Percentiles rank a stretch among this genome's conserved stretches.
These are phyloP conservation scores for Pleurotus eryngii DNA, from an alignment of 768 basidiomycete genomes.

Conservation along the genomic window DNA sequence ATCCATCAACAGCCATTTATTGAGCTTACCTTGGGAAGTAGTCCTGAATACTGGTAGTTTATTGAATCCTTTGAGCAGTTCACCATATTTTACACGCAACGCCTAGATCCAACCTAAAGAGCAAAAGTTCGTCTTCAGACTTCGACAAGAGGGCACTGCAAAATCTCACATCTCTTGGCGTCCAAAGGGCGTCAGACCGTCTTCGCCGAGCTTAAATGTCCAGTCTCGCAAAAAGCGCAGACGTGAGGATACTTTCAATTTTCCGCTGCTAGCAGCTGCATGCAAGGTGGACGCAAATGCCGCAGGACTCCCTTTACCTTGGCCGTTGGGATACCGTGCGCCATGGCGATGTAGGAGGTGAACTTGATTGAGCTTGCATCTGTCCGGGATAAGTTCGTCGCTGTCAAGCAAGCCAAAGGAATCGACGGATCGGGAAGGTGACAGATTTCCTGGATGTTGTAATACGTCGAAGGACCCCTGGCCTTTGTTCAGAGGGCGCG, in stretches of 20 bases:
- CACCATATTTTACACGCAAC: slow-evolving; percentile 62
- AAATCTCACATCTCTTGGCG: slow-evolving; percentile 58
- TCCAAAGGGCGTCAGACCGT: slow-evolving; percentile 75
- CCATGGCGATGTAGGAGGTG: slow-evolving; percentile 72
- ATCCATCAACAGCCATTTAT: background rate
- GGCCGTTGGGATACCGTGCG: slow-evolving; percentile 52
- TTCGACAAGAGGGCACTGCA: background rate
- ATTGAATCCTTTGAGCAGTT: slow-evolving; percentile 39
- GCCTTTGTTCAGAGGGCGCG: slow-evolving; percentile 27
- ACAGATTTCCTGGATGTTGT: slow-evolving; percentile 44
- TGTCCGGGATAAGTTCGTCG: slow-evolving; percentile 41
- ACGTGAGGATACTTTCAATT: slow-evolving; percentile 50
- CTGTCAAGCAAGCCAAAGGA: slow-evolving; percentile 49
- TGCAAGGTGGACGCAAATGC: slow-evolving; percentile 45
- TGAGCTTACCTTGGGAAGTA: slow-evolving; percentile 44
- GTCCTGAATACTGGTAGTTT: slow-evolving; percentile 62
- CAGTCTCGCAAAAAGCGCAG: slow-evolving; percentile 69
- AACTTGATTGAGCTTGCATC: slow-evolving; percentile 44
- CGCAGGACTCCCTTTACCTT: slow-evolving; percentile 36
- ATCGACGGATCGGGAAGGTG: slow-evolving; percentile 48
- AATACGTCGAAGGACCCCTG: slow-evolving; percentile 39
- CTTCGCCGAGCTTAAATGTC: slow-evolving; percentile 76
- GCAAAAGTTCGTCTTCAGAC: background rate
- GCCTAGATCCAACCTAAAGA: slow-evolving; percentile 41
- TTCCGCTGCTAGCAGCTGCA: slow-evolving; percentile 33